Conservation (phyloP, 2,329 filamentous ascomycete species). For the Neofusicoccum umdonicola region DNA sequence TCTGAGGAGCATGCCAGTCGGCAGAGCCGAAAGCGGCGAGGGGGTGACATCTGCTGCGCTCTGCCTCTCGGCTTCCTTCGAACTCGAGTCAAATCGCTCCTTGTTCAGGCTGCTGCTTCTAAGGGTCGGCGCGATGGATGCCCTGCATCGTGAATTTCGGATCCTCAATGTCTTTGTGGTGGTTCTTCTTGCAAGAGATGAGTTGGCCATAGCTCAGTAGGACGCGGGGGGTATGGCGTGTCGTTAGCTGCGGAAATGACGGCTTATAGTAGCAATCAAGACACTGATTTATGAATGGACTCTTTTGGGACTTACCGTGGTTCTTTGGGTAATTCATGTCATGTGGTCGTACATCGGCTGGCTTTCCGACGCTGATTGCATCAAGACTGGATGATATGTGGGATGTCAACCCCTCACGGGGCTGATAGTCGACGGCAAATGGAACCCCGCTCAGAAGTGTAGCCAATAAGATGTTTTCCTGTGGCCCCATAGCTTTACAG, state of each 20-base stretch:
- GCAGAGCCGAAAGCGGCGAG: neutral
- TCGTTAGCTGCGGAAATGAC: neutral
- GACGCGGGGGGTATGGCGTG: neutral
- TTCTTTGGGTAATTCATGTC: neutral
- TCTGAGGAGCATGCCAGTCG: slow-evolving; percentile 1
- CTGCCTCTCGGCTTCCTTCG: no score
- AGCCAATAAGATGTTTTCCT: no score
- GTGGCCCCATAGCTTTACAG: no score
- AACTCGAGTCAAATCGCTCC: no score
- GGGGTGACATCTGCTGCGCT: neutral
- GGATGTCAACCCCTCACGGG: no score
- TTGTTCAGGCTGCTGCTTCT: neutral
- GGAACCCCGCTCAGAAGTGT: no score
- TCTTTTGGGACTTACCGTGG: neutral
- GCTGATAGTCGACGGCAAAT: no score
- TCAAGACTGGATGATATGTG: neutral
- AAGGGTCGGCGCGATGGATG: neutral
- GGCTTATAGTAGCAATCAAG: neutral
- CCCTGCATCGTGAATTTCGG: neutral
- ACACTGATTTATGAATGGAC: neutral
- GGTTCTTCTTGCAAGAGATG: neutral
- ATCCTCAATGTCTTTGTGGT: neutral
- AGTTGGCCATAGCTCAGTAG: neutral
- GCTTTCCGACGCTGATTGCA: neutral
- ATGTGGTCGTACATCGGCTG: neutral